phyloP scores from a whole-genome alignment of 495 filamentous ascomycete species.

The Aspergillus biplanus region DNA sequence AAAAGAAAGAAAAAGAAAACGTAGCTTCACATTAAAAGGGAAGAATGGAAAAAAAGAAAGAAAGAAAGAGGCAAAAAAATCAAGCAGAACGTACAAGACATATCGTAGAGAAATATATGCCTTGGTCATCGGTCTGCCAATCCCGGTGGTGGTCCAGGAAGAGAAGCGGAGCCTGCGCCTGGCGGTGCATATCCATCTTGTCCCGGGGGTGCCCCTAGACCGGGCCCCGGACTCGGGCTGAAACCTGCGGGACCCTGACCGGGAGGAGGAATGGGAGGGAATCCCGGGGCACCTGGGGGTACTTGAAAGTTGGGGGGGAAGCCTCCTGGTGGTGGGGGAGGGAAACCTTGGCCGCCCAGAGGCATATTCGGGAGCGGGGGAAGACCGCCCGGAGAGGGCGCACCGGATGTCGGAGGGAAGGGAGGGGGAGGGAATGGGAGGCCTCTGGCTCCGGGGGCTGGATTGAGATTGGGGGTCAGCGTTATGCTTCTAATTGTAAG shows the following conservation, averaged over 20 bases:
- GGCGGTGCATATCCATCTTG: constrained; percentile 38
- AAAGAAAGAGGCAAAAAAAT: constrained; percentile 1
- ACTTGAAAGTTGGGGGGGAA: constrained; percentile 59
- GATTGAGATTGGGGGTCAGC: constrained; percentile 27
- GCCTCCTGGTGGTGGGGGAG: constrained; percentile 66
- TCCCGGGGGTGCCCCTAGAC: constrained; percentile 34
- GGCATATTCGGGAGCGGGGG: constrained; percentile 47
- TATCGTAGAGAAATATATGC: too few relatives aligned
- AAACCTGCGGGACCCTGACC: constrained; percentile 31
- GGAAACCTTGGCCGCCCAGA: constrained; percentile 48
- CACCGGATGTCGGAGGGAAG: constrained; percentile 44
- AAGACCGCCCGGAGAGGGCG: constrained; percentile 40
- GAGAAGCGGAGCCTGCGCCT: constrained; percentile 17
- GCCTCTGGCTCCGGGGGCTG: constrained; percentile 62
- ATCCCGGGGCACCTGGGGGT: constrained; percentile 39
- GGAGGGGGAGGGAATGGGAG: constrained; percentile 70
- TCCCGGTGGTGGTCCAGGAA: constrained; percentile 30
- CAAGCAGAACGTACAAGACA: not conserved
- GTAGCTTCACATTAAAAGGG: not conserved
- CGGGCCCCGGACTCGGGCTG: constrained; percentile 27
- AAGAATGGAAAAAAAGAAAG: constrained; percentile 3
- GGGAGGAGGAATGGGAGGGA: constrained; percentile 30
- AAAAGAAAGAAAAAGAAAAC: constrained; percentile 1
- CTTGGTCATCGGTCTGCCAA: constrained; percentile 26
- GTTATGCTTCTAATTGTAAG: not conserved